Evolutionary conservation across 1,284 basidiomycete species (phyloP).

Genomic region (Trichosporon asahii): DNA sequence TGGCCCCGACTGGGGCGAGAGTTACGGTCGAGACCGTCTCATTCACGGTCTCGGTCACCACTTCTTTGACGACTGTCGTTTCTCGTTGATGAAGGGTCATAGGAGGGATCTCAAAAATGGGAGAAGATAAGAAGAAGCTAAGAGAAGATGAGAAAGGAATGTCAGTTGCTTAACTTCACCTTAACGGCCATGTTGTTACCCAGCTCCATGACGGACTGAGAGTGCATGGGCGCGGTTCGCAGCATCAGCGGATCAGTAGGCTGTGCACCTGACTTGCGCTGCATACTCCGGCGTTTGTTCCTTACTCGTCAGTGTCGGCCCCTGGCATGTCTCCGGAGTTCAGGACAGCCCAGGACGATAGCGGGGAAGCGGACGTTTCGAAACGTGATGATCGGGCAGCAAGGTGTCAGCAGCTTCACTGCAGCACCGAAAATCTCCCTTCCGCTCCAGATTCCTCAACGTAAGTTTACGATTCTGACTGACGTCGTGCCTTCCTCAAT

Average conservation of each 20-base stretch:
- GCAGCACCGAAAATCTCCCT: not conserved
- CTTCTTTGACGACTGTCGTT: not conserved
- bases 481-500: not conserved
- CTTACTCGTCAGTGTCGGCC: not conserved
- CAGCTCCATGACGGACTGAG: no score
- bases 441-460: not conserved
- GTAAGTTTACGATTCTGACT: not conserved
- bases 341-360: not conserved
- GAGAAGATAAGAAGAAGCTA: not conserved
- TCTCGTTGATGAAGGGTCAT: not conserved
- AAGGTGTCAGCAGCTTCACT: not conserved
- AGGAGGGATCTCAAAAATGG: not conserved
- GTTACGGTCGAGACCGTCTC: slow-evolving; percentile 1
- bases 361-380: not conserved
- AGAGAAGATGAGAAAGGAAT: not conserved
- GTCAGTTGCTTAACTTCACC: not conserved
- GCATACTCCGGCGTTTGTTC: not conserved
- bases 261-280: not conserved
- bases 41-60: not conserved
- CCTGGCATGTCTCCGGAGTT: not conserved
- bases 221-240: not conserved
- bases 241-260: not conserved
- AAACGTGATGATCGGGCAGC: not conserved
- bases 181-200: no score
- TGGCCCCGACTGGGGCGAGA: not conserved